These are phyloP conservation scores for Pterocarpus macrocarpus DNA, from an alignment of 306 rosid genomes.

Conservation along the genomic window DNA sequence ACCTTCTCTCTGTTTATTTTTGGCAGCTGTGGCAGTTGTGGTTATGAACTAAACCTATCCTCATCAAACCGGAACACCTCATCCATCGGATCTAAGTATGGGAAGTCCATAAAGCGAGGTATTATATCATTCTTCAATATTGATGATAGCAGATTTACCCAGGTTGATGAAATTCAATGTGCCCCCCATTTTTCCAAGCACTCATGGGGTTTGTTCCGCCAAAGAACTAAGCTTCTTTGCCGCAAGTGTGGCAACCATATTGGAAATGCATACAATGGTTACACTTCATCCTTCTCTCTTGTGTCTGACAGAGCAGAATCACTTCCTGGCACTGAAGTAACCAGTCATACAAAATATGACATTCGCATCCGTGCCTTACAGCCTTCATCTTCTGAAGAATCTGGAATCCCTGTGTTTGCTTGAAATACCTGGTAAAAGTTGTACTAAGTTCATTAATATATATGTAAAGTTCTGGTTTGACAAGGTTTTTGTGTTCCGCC, in stretches of 20 bases:
- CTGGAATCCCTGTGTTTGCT: constrained; percentile 46
- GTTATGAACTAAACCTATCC: constrained; percentile 84
- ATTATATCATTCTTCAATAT: constrained; percentile 83
- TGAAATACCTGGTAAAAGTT: constrained; percentile 48
- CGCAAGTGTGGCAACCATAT: constrained; percentile 86
- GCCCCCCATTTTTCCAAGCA: constrained; percentile 73
- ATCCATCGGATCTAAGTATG: constrained; percentile 84
- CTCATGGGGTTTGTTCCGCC: constrained; percentile 90
- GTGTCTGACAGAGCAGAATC: constrained; percentile 63
- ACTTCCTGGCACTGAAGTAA: constrained; percentile 50
- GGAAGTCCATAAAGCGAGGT: constrained; percentile 87
- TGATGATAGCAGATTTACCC: constrained; percentile 89
- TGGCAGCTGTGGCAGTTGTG: constrained; percentile 92
- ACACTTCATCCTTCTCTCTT: constrained; percentile 54
- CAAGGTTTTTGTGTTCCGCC: constrained; percentile 22
- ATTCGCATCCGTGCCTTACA: constrained; percentile 79
- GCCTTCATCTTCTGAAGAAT: constrained; percentile 82
- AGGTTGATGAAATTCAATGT: constrained; percentile 83
- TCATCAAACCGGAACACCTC: constrained; percentile 83
- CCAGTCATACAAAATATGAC: constrained; percentile 69
- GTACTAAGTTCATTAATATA: constrained; percentile 20
- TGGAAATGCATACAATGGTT: constrained; percentile 70
- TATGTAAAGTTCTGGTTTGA: constrained; percentile 38
- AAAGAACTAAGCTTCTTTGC: constrained; percentile 87
- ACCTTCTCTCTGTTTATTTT: constrained; percentile 31